Evolutionary conservation across 1,139 yeast genomes (phyloP).

Genomic region (Yamadazyma mexicana): DNA sequence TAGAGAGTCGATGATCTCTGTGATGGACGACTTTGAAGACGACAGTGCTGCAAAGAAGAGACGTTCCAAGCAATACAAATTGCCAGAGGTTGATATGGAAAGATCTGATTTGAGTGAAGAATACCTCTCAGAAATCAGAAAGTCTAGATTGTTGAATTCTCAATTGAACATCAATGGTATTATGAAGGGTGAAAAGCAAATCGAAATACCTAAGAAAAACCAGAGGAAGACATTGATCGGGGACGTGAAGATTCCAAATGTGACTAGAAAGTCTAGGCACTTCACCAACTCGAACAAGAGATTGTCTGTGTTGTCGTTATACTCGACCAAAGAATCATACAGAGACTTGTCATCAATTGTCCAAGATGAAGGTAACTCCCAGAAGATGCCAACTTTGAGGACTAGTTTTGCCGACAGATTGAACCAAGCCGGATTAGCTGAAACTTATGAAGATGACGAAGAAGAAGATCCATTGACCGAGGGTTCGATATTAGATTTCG

Average conservation of each 20-base stretch:
- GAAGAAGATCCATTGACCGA: constrained; percentile 35
- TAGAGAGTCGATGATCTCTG: constrained; percentile 43
- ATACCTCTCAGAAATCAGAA: constrained; percentile 45
- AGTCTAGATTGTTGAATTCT: constrained; percentile 44
- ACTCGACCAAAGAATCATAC: constrained; percentile 67
- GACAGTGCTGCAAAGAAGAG: constrained; percentile 10
- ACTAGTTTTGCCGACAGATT: constrained; percentile 48
- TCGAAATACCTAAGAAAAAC: constrained; percentile 18
- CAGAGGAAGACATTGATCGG: constrained; percentile 46
- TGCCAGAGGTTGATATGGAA: constrained; percentile 41
- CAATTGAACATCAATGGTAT: constrained; percentile 37
- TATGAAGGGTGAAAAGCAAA: constrained; percentile 22
- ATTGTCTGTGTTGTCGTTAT: constrained; percentile 65
- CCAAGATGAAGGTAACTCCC: constrained; percentile 32
- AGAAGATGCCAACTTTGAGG: constrained; percentile 33
- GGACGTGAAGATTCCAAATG: constrained; percentile 66
- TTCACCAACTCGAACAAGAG: constrained; percentile 65
- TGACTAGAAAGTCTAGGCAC: constrained; percentile 64
- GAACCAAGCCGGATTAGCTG: constrained; percentile 36
- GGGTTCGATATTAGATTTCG: constrained; percentile 44
- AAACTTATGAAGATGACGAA: constrained; percentile 28
- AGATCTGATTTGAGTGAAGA: constrained; percentile 45
- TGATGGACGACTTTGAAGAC: constrained; percentile 20
- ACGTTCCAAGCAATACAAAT: constrained; percentile 23
- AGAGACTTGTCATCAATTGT: constrained; percentile 59